Evolutionary conservation across 1,284 basidiomycete genomes (phyloP), one percentile per base, ranked within the genome.

Genomic region (Caloboletus firmus): DNA sequence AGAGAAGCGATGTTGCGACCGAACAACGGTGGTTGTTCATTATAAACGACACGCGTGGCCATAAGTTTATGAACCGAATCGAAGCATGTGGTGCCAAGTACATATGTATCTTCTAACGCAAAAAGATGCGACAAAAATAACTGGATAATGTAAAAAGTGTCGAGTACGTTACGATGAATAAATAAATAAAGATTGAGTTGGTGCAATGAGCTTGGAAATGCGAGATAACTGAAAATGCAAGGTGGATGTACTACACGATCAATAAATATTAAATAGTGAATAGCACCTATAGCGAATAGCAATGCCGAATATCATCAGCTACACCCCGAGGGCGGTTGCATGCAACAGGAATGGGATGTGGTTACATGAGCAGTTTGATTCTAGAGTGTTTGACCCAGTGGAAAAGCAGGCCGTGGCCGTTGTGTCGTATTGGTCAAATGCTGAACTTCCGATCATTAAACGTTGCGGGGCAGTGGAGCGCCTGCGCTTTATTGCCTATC

Each of bases 401-500:
- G 8, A 13, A 31, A 34, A 17, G 41, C 15, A 2, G 6, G 22
- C 15, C 11, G 11, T 42, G 42, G 37, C 51, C 35, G 40, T 53
- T 34, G 22, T 43, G 31, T 55, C 34, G 22, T 61, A 18, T 37
- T 13, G 45, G 20, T 26, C 37, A 45, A 37, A 34, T 55, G 39
- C 42, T 26, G 51, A 48, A 28, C 28, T 30, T 22, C 15, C 39
- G 55, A 47, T 56, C 52, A 44, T 54, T 42, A 52, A 47, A 41
- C 52, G 39, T 54, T 45, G 53, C 10, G 31, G n/a, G 44, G 35
- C 11, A 37, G 40, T 52, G 44, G 51, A 55, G 46, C 45, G 40
- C 58, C 58, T 17, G 66, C 55, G 54, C 64, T 64, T 44, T 68
- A 70, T 36, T 70, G 62, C 43, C 62, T 62, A 41, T 76, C 75